Evolutionary conservation across 2,329 filamentous ascomycete species (phyloP).

Genomic region (Sporothrix globosa): DNA sequence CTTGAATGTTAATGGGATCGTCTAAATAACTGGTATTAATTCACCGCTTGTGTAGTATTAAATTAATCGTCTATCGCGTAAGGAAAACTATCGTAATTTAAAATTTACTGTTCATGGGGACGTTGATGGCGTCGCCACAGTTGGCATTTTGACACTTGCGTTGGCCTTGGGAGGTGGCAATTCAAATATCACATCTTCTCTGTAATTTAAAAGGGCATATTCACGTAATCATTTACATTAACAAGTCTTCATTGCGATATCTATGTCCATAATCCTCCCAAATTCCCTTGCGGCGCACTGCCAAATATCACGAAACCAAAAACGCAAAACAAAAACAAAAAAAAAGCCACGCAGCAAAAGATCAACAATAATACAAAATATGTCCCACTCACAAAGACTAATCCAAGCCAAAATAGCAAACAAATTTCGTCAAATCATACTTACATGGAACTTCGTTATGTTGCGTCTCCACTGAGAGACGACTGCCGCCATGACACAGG

Average conservation of each 20-base stretch:
- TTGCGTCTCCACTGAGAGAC: neutral
- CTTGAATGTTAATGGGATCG: too few relatives aligned
- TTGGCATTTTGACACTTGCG: neutral
- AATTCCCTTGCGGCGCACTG: neutral
- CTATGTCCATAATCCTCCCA: neutral
- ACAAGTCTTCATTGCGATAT: neutral
- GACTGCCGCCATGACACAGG: neutral
- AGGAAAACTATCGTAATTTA: neutral
- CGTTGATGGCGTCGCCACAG: neutral
- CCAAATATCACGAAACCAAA: constrained; percentile 2
- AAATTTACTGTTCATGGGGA: neutral
- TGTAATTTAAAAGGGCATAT: too few relatives aligned
- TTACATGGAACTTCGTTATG: constrained; percentile 4
- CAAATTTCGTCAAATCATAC: constrained; percentile 25
- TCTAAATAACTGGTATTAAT: neutral
- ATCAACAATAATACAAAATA: neutral
- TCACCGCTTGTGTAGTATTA: neutral
- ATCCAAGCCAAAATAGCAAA: neutral
- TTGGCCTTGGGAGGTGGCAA: neutral
- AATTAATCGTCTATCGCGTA: neutral
- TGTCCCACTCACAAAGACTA: neutral
- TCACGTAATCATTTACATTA: neutral
- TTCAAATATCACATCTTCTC: too few relatives aligned
- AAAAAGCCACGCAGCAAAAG: neutral
- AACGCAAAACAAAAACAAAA: constrained; percentile 44